Evolutionary conservation across 495 filamentous ascomycete genomes (phyloP), one percentile per base, ranked within the genome.

Genomic region (Hypoxylon cercidicola): DNA sequence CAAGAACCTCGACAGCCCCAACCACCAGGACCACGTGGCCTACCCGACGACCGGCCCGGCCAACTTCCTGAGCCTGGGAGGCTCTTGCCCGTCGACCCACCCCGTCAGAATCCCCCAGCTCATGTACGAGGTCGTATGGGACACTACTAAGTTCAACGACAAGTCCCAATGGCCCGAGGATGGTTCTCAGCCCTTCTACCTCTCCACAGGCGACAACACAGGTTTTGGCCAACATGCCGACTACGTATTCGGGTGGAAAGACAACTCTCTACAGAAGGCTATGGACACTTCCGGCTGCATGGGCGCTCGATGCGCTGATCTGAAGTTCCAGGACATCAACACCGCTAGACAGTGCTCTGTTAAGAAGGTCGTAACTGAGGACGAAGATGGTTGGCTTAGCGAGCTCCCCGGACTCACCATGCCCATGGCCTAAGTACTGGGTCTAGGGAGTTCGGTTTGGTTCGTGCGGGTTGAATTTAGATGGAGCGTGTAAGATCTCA

Each of bases 101-200:
- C 79, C 81, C 12, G 72, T 81, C 46, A 71, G 74, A 2, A 80
- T 83, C 48, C 81, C 81, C 11, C 81, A 83, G 71, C 71, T 83
- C 43, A 81, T 82, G 76, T 81, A 79, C 67, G 81, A 83, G 67
- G 77, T 83, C 13, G 79, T 83, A 43, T 83, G 79, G 81, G 78
- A 83, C 71, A 80, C 79, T 18, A 78, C 77, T 12, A 55, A 66
- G 55, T 82, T 81, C 72, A 78, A 81, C 73, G 69, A 83, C 74
- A 65, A 72, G 62, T 55, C 60, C 30, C 47, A 74, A 16, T 82
- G 80, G 80, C 81, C 79, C 25, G 52, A 71, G 7, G 79, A 82
- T 53, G 79, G 79, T 21, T 74, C 73, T 51, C 79, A 82, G 53
- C 81, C 81, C 0, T 84, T 84, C 66, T 75, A 80, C 56, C 74